Evolutionary conservation across 2,329 filamentous ascomycete species (phyloP).

Genomic region (Colletotrichum godetiae): DNA sequence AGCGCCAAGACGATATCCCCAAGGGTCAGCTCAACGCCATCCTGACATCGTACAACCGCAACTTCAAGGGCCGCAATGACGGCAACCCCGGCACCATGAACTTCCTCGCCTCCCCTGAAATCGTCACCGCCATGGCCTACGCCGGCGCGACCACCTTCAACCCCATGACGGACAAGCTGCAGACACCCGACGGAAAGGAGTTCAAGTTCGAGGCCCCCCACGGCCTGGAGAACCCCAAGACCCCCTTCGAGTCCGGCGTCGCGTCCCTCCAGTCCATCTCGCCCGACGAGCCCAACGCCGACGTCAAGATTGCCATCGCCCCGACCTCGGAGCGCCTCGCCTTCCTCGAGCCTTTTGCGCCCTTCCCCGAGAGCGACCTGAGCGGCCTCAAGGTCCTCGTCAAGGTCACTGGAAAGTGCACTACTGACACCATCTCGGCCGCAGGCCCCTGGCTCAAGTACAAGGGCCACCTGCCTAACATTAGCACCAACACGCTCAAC

Average conservation of each 20-base stretch:
- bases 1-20: constrained; percentile 83
- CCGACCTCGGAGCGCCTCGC: constrained; percentile 92
- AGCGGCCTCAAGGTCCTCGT: constrained; percentile 85
- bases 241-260: constrained; percentile 82
- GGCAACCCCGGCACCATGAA: constrained; percentile 98
- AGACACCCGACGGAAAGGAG: constrained; percentile 79
- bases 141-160: constrained; percentile 95
- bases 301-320: constrained; percentile 79
- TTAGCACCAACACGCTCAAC: constrained; percentile 96
- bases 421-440: constrained; percentile 97
- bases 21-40: constrained; percentile 95
- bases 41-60: constrained; percentile 97
- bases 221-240: constrained; percentile 72
- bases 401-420: constrained; percentile 98
- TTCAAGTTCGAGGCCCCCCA: constrained; percentile 89
- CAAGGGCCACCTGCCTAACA: constrained; percentile 98
- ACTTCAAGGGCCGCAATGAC: constrained; percentile 97
- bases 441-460: constrained; percentile 99
- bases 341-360: constrained; percentile 87
- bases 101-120: constrained; percentile 95
- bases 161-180: constrained; percentile 87
- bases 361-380: constrained; percentile 84
- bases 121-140: constrained; percentile 96
- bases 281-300: constrained; percentile 68
- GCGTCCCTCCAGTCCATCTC: constrained; percentile 78